phyloP scores from a whole-genome alignment of 345 rosid species.

The Brassica carinata region DNA sequence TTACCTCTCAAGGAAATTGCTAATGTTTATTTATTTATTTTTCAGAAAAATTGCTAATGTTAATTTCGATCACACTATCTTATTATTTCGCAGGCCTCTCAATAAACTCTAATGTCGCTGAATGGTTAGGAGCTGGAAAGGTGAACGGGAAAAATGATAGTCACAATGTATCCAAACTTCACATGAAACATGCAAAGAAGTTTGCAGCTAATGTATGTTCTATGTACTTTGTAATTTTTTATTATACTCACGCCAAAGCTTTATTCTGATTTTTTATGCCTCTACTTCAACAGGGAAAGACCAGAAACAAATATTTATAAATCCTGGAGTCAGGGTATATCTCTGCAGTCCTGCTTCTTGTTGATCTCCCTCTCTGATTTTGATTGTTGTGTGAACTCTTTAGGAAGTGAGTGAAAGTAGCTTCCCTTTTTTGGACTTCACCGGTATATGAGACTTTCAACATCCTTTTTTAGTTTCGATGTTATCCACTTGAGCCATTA shows the following conservation, averaged over 20 bases:
- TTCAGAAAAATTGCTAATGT: background rate
- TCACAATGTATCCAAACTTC: background rate
- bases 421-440: no score
- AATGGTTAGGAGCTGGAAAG: no score
- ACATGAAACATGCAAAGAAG: background rate
- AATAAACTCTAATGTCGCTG: no score
- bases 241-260: background rate
- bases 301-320: background rate
- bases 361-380: no score
- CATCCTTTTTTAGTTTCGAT: no score
- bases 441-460: no score
- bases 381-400: no score
- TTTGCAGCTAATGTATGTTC: conserved; percentile 48
- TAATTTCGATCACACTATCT: background rate
- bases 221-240: background rate
- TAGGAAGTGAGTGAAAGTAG: no score
- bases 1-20: background rate
- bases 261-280: background rate
- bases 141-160: background rate
- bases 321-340: no score
- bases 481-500: no score
- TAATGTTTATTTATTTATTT: background rate
- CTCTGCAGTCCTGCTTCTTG: no score
- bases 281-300: background rate
- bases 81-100: no score